Evolutionary conservation across 352 stramenopile genomes (phyloP).

Genomic region (Phytophthora pluvialis): DNA sequence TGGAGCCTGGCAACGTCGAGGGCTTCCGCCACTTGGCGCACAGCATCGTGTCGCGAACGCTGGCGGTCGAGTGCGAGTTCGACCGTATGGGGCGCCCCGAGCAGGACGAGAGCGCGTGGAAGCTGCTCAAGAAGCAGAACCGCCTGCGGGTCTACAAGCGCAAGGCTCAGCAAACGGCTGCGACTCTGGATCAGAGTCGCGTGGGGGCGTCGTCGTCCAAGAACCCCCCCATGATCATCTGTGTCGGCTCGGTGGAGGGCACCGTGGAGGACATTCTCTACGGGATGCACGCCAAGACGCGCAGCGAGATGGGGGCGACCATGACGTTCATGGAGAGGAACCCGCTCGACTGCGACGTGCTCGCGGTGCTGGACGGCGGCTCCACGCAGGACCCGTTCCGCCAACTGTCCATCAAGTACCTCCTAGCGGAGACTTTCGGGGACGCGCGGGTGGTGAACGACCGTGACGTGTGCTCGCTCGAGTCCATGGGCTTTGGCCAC

Average conservation of each 20-base stretch:
- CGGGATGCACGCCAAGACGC: conserved; percentile 61
- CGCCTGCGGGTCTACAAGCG: conserved; percentile 55
- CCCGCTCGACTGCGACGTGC: conserved; percentile 53
- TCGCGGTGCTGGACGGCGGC: conserved; percentile 49
- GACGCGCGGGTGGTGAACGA: conserved; percentile 51
- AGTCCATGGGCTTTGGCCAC: conserved; percentile 54
- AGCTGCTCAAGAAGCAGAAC: conserved; percentile 48
- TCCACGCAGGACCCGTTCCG: conserved; percentile 59
- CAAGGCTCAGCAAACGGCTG: conserved; percentile 12
- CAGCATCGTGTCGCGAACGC: conserved; percentile 56
- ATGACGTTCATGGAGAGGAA: conserved; percentile 51
- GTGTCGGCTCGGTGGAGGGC: conserved; percentile 57
- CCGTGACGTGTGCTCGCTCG: conserved; percentile 56
- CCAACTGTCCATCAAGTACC: conserved; percentile 67
- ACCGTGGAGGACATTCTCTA: conserved; percentile 64
- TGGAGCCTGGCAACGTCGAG: conserved; percentile 41
- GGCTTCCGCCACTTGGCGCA: conserved; percentile 48
- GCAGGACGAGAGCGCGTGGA: conserved; percentile 41
- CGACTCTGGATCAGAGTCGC: conserved; percentile 20
- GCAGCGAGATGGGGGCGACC: conserved; percentile 60
- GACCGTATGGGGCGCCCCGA: conserved; percentile 38
- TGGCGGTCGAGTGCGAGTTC: conserved; percentile 55
- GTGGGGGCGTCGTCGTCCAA: conserved; percentile 14
- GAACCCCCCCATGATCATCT: conserved; percentile 55
- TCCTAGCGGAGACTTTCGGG: conserved; percentile 49